Evolutionary conservation across 768 basidiomycete species (phyloP).

Genomic region (Kondoa malvinella): DNA sequence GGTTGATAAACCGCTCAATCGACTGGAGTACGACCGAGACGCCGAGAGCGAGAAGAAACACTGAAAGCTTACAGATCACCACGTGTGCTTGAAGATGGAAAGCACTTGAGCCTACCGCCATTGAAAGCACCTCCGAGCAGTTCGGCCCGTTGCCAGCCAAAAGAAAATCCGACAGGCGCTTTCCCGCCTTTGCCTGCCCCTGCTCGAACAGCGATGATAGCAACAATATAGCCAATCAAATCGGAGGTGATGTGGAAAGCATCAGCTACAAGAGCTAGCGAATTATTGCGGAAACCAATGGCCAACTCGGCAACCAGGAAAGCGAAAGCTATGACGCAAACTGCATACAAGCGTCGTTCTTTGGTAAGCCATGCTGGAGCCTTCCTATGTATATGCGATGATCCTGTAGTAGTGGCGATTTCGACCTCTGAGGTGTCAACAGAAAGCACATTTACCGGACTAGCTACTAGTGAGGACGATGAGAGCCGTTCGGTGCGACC

Average conservation of each 20-base stretch:
- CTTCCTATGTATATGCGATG: too few relatives aligned
- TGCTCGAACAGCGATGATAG: slow-evolving; percentile 5
- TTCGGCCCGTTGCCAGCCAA: slow-evolving; percentile 1
- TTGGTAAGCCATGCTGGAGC: too few relatives aligned
- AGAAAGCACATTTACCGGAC: too few relatives aligned
- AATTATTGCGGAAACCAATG: slow-evolving; percentile 8
- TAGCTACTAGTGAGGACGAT: too few relatives aligned
- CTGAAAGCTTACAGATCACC: not conserved
- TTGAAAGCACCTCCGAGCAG: not conserved
- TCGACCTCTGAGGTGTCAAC: too few relatives aligned
- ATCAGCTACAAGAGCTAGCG: slow-evolving; percentile 15
- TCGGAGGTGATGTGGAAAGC: slow-evolving; percentile 15
- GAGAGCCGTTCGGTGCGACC: too few relatives aligned
- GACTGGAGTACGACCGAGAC: not conserved
- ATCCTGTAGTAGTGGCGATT: too few relatives aligned
- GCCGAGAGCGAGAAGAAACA: slow-evolving; percentile 5
- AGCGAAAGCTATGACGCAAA: too few relatives aligned
- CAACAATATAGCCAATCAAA: slow-evolving; percentile 11
- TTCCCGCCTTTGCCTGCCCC: slow-evolving; percentile 5
- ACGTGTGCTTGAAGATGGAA: not conserved
- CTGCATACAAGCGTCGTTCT: too few relatives aligned
- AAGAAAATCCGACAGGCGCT: not conserved
- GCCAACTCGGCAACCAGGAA: slow-evolving; percentile 14
- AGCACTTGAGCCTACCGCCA: not conserved
- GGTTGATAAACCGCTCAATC: not conserved